Conservation (phyloP, 495 filamentous ascomycete genomes). For the Penicillium chermesinum region DNA sequence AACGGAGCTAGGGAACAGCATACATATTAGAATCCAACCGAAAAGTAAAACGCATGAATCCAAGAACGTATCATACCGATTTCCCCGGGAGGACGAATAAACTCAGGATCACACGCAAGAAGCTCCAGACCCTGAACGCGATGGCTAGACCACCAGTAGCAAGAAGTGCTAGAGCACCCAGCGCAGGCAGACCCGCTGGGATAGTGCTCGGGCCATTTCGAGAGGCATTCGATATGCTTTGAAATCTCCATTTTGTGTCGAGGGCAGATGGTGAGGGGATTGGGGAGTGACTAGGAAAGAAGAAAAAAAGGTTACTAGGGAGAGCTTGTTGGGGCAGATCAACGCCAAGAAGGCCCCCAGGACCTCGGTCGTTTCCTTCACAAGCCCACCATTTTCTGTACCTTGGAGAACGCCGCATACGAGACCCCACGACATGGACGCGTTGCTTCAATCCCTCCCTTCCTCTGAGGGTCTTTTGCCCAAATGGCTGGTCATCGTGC, state of each 20-base stretch:
- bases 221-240: slow-evolving; percentile 30
- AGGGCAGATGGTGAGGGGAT: slow-evolving; percentile 5
- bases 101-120: slow-evolving; percentile 61
- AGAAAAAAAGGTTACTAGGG: slow-evolving; percentile 1
- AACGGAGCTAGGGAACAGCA: slow-evolving; percentile 59
- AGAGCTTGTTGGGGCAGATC: slow-evolving; percentile 25
- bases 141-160: slow-evolving; percentile 58
- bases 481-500: slow-evolving; percentile 62
- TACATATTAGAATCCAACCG: slow-evolving; percentile 1
- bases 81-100: slow-evolving; percentile 71
- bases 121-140: slow-evolving; percentile 51
- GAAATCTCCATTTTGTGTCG: slow-evolving; percentile 34
- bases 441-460: slow-evolving; percentile 41
- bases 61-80: slow-evolving; percentile 40
- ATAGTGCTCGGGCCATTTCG: slow-evolving; percentile 33
- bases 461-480: slow-evolving; percentile 57
- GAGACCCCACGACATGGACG: slow-evolving; percentile 33
- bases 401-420: too few species aligned
- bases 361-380: slow-evolving; percentile 21
- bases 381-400: slow-evolving; percentile 4
- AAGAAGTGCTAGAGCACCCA: slow-evolving; percentile 32
- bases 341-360: slow-evolving; percentile 25
- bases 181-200: slow-evolving; percentile 35
- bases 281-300: slow-evolving; percentile 17
- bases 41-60: slow-evolving; percentile 1